Conservation (phyloP, 192 early-diverging fungal genomes). For the Paraglomus brasilianum region DNA sequence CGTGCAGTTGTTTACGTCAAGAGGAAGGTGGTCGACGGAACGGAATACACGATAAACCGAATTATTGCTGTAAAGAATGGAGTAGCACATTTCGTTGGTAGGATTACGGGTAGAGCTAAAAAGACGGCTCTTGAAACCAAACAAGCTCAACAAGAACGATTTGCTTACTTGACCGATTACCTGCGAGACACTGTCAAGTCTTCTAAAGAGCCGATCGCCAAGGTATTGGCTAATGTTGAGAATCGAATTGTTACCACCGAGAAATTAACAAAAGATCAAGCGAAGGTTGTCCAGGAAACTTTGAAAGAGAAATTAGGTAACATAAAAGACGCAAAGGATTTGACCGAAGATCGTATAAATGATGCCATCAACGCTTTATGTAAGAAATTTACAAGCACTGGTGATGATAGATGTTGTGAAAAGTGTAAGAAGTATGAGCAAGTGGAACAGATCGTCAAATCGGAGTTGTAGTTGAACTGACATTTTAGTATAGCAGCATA, state of each 20-base stretch:
- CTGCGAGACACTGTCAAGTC: neutral
- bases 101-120: neutral
- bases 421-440: no score
- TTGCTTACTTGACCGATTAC: neutral
- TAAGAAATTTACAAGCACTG: neutral
- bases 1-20: no score
- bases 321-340: neutral
- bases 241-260: neutral
- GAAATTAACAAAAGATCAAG: slow-evolving; percentile 12
- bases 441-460: no score
- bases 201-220: neutral
- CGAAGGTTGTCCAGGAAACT: neutral
- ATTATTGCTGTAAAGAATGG: no score
- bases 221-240: neutral
- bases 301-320: slow-evolving; percentile 7
- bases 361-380: neutral
- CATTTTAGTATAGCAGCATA: no score
- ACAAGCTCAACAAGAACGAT: slow-evolving; percentile 8
- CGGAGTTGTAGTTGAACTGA: no score
- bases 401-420: neutral
- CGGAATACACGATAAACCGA: no score
- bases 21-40: no score
- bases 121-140: neutral
- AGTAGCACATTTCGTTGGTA: no score
- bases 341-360: slow-evolving; percentile 8